These are phyloP conservation scores for Acanthamoeba royreba DNA, from an alignment of 208 protist genomes.

Conservation along the genomic window DNA sequence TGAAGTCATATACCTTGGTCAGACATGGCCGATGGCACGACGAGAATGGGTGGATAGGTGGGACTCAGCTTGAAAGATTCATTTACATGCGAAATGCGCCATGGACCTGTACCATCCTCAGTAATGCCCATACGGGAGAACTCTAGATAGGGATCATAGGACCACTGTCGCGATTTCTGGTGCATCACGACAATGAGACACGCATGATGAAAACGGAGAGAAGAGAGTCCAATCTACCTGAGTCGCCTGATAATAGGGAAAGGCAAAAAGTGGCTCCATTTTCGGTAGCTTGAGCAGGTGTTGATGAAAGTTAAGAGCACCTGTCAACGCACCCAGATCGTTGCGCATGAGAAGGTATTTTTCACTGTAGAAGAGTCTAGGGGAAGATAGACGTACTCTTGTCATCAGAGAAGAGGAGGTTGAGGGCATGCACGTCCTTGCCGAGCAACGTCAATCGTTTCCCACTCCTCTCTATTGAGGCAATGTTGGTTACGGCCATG, in stretches of 20 bases:
- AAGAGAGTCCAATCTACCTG: background rate
- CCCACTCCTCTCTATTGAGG: background rate
- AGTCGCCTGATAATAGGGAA: background rate
- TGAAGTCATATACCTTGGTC: background rate
- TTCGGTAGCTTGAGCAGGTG: background rate
- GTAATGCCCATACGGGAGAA: background rate
- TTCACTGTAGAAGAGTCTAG: background rate
- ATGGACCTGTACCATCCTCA: background rate
- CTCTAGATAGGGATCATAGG: background rate
- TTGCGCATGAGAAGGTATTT: background rate
- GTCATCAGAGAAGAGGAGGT: background rate
- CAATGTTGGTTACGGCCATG: background rate
- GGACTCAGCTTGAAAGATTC: background rate
- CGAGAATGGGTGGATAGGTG: background rate
- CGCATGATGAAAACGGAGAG: background rate
- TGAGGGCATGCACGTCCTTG: background rate
- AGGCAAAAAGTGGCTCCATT: background rate
- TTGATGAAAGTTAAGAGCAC: background rate
- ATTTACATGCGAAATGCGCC: background rate
- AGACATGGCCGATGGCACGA: background rate
- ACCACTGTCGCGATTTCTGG: background rate
- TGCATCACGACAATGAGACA: background rate
- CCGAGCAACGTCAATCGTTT: background rate
- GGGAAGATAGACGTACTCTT: background rate
- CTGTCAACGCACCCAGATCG: background rate